Evolutionary conservation across 345 rosid species (phyloP).

Genomic region (Lepidium africanum): DNA sequence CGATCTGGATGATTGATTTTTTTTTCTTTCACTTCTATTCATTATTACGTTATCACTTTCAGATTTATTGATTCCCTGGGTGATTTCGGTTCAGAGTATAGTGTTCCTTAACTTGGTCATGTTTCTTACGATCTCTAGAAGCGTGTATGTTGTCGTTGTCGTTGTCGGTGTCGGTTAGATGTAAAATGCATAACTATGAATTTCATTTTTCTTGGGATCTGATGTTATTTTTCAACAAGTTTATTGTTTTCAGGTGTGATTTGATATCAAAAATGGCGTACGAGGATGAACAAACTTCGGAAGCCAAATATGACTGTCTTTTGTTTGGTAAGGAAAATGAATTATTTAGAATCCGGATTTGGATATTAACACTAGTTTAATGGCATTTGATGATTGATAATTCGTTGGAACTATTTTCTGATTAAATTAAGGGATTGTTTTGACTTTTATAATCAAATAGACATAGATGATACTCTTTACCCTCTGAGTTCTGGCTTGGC

Average conservation of each 20-base stretch:
- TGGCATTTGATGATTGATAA: constrained; percentile 1
- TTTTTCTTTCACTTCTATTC: background rate
- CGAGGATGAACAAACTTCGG: constrained; percentile 20
- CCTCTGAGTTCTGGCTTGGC: constrained; percentile 71
- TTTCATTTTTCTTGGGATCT: background rate
- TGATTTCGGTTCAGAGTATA: background rate
- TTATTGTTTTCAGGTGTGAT: constrained; percentile 9
- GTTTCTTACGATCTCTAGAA: background rate
- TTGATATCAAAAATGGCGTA: constrained; percentile 29
- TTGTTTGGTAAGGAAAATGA: constrained; percentile 36
- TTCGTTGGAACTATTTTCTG: background rate
- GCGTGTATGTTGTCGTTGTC: background rate
- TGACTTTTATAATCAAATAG: background rate
- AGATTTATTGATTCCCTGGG: background rate
- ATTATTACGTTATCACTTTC: background rate
- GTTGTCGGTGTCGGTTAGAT: background rate
- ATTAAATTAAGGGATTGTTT: background rate
- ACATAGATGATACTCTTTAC: constrained; percentile 80
- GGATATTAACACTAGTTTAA: background rate
- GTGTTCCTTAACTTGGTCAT: background rate
- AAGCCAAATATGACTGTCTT: constrained; percentile 43
- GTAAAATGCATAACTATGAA: background rate
- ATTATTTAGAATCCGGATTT: background rate
- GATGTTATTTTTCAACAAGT: background rate
- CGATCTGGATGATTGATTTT: background rate